A percentile compares a stretch with the other conserved stretches of the same genome.
These are phyloP conservation scores for Teunomyces aglyptinius DNA, from an alignment of 805 yeast genomes.

Conservation along the genomic window DNA sequence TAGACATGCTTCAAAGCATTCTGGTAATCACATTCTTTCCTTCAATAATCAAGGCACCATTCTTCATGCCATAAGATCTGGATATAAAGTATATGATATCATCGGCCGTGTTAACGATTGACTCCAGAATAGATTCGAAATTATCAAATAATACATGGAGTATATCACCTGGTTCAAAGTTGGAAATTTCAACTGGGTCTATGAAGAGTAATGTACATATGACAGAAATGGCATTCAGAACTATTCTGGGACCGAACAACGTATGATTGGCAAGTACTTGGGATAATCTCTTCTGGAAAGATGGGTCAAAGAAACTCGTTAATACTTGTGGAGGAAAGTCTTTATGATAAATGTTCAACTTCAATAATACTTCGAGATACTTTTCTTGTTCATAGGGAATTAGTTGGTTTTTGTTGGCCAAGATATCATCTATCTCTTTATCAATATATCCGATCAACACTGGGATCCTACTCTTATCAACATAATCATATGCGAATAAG, in stretches of 20 bases:
- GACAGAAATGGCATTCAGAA: background rate
- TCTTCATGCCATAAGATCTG: background rate
- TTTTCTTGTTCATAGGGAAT: background rate
- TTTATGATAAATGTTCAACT: background rate
- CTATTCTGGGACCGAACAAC: background rate
- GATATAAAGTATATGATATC: background rate
- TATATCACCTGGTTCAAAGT: background rate
- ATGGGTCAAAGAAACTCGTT: background rate
- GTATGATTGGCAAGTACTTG: background rate
- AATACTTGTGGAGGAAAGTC: background rate
- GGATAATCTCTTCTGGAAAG: background rate
- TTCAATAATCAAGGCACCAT: background rate
- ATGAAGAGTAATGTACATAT: background rate
- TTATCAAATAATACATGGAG: background rate
- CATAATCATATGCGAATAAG: too few species aligned
- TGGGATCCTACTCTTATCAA: too few species aligned
- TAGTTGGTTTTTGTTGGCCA: background rate
- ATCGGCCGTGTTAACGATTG: background rate
- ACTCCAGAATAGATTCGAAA: background rate
- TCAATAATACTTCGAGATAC: background rate
- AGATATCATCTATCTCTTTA: background rate
- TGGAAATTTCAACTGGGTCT: background rate
- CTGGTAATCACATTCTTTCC: slow-evolving; percentile 24
- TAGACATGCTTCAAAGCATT: slow-evolving; percentile 61
- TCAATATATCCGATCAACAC: background rate